phyloP scores from a whole-genome alignment of 352 stramenopile genomes.

The Globisporangium paroecandrum region DNA sequence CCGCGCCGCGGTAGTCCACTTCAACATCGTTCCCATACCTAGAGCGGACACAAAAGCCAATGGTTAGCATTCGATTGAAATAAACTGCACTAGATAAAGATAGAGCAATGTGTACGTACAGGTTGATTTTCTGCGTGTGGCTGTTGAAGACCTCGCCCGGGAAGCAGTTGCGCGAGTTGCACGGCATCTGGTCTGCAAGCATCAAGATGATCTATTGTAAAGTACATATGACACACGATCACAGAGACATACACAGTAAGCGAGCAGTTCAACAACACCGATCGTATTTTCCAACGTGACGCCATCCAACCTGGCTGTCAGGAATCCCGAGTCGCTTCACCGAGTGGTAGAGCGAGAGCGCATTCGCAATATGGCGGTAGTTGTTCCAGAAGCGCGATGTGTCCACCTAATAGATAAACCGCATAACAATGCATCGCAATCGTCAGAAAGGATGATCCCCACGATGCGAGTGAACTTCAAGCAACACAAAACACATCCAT shows the following conservation, averaged over 20 bases:
- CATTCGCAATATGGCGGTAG: conserved; percentile 95
- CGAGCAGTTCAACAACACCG: background rate
- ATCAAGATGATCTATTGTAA: conserved; percentile 90
- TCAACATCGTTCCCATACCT: conserved; percentile 90
- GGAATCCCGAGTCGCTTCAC: conserved; percentile 91
- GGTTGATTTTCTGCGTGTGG: conserved; percentile 86
- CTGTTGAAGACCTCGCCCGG: conserved; percentile 90
- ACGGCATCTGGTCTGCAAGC: conserved; percentile 96
- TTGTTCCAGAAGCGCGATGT: conserved; percentile 98
- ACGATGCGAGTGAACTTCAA: background rate
- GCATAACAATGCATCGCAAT: background rate
- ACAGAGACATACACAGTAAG: background rate
- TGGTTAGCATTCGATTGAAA: background rate
- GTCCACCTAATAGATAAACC: conserved; percentile 58
- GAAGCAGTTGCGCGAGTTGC: conserved; percentile 90
- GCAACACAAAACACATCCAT: background rate
- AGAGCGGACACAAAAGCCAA: background rate
- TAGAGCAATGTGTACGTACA: conserved; percentile 32
- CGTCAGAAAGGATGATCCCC: background rate
- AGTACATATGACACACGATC: background rate
- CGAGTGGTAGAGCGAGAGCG: conserved; percentile 92
- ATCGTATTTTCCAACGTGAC: background rate
- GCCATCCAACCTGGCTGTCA: conserved; percentile 83
- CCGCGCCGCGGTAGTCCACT: conserved; percentile 93
- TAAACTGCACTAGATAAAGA: no score